Conservation (phyloP, 2,329 filamentous ascomycete species). For the Fonsecaea erecta region DNA sequence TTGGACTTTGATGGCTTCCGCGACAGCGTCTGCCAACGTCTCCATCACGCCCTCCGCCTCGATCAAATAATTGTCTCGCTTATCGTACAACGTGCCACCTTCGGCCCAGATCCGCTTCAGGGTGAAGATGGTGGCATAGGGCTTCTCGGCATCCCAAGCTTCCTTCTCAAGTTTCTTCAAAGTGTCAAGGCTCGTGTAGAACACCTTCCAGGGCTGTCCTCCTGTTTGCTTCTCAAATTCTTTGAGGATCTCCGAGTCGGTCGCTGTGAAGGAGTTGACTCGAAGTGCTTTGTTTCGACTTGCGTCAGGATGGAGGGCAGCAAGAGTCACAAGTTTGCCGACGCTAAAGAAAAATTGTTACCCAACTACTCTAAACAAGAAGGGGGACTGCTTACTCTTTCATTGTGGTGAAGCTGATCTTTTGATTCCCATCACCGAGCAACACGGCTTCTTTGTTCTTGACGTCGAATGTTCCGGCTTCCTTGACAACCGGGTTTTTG, state of each 20-base stretch:
- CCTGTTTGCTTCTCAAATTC: conserved; percentile 71
- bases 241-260: conserved; percentile 63
- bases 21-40: conserved; percentile 30
- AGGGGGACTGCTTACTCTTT: conserved; percentile 60
- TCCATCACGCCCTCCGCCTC: conserved; percentile 41
- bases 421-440: conserved; percentile 64
- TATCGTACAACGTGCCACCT: conserved; percentile 71
- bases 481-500: conserved; percentile 41
- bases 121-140: conserved; percentile 61
- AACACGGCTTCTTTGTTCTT: conserved; percentile 62
- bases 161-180: conserved; percentile 62
- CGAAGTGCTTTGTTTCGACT: conserved; percentile 63
- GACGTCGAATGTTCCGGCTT: conserved; percentile 63
- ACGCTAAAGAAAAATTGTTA: conserved; percentile 46
- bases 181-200: conserved; percentile 57
- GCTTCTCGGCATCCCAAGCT: conserved; percentile 59
- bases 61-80: conserved; percentile 67
- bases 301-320: conserved; percentile 61
- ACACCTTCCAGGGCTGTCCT: conserved; percentile 56
- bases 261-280: conserved; percentile 72
- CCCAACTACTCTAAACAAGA: neutral
- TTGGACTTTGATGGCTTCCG: conserved; percentile 31
- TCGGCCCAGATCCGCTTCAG: conserved; percentile 73
- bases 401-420: conserved; percentile 71
- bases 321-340: conserved; percentile 67